phyloP scores from a whole-genome alignment of 257 asterid species.

The Lycium barbarum region DNA sequence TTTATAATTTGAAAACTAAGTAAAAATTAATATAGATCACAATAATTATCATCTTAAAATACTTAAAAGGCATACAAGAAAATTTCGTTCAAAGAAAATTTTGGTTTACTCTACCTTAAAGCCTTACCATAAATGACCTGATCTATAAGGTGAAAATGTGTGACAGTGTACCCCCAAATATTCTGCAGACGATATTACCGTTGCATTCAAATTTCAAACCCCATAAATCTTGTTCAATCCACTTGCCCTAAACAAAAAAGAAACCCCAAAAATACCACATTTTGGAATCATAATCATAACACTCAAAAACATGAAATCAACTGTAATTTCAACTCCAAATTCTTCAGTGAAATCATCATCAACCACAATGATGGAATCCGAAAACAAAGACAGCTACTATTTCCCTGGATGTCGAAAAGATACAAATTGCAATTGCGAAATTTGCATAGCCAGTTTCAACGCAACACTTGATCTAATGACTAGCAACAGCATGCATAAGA shows the following conservation, averaged over 20 bases:
- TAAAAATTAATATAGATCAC: too few species aligned
- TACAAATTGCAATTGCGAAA: conserved; percentile 78
- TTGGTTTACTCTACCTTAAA: too few species aligned
- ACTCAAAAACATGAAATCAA: conserved; percentile 45
- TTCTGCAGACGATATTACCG: background rate
- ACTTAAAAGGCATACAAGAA: too few species aligned
- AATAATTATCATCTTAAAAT: too few species aligned
- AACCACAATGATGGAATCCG: conserved; percentile 53
- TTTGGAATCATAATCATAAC: conserved; percentile 24
- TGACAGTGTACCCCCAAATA: background rate
- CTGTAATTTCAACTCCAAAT: conserved; percentile 50
- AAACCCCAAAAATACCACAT: background rate
- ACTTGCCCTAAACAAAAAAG: background rate
- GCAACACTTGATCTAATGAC: conserved; percentile 89
- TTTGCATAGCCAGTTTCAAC: conserved; percentile 80
- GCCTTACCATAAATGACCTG: background rate
- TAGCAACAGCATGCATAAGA: conserved; percentile 44
- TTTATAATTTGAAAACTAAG: too few species aligned
- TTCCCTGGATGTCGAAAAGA: conserved; percentile 86
- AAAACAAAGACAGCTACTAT: conserved; percentile 60
- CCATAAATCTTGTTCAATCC: background rate
- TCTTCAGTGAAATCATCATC: conserved; percentile 67
- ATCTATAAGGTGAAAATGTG: background rate
- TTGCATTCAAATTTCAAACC: conserved; percentile 34
- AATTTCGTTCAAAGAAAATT: too few species aligned